Evolutionary conservation across 2,329 filamentous ascomycete genomes (phyloP), one percentile per base, ranked within the genome.

Genomic region (Tympanopsis confertula): DNA sequence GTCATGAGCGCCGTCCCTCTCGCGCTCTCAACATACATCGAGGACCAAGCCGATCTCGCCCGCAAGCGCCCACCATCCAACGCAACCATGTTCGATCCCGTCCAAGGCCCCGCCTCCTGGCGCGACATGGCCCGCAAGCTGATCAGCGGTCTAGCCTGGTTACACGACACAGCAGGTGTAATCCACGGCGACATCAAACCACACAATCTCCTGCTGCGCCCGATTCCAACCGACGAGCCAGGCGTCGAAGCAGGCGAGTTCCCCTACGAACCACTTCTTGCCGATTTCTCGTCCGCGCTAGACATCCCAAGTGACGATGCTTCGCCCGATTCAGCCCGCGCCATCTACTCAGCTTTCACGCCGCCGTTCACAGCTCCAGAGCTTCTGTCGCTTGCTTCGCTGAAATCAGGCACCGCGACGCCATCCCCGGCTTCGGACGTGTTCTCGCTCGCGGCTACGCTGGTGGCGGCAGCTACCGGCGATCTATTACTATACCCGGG

Each of bases 101-200:
- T 33, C 10, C 30, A 10, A 17, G 30, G 30, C 7, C 10, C 7
- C 10, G 15, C 7, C 10, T 7, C 50, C 5, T 69, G 64, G 63
- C 50, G 57, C 1, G 45, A 50, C 10, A 48, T 68, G 4, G 58
- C 63, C 13, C 44, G 47, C 26, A 53, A 55, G 36, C 52, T 68
- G 10, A 58, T 66, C 36, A 39, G 45, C 5, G 57, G 61, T 1
- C 50, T 68, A 3, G 45, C 47, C 5, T 69, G 63, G 59, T 50
- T 69, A 5, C 65, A 68, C 37, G 44, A 48, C 22, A 18, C 12
- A 7, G 42, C 45, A 3, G 51, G 56, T 2, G 51, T 54, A 4
- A 51, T 68, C 3, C 65, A 69, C 43, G 63, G 62, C 1, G 63
- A 67, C 47, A 59, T 68, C 47, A 68, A 68, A 42, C 62, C 61